phyloP scores from a whole-genome alignment of 2,329 filamentous ascomycete species.

The Aphanocladium album region DNA sequence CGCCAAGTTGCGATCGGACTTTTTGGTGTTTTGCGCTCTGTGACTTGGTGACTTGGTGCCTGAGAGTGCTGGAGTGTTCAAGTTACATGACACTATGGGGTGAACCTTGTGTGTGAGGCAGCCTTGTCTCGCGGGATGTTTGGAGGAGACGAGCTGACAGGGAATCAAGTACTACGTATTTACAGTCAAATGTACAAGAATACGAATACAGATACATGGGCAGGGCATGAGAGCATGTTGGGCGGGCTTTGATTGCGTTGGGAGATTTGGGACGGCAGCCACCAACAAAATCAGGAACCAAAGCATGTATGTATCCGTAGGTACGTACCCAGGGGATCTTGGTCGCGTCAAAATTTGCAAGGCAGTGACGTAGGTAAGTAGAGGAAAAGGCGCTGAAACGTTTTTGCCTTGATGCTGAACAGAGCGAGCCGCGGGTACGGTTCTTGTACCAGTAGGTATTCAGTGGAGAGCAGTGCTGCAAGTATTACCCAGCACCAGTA shows the following conservation, averaged over 20 bases:
- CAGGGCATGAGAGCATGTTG: constrained; percentile 2
- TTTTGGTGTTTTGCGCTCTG: background rate
- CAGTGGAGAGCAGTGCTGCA: too few species aligned
- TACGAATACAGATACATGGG: too few species aligned
- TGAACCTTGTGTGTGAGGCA: too few species aligned
- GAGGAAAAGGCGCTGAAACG: background rate
- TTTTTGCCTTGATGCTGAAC: background rate
- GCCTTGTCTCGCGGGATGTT: too few species aligned
- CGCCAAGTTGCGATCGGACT: background rate
- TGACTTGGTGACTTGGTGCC: too few species aligned
- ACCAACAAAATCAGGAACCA: constrained; percentile 1
- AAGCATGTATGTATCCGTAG: background rate
- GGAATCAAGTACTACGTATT: too few species aligned
- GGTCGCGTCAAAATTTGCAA: constrained; percentile 7
- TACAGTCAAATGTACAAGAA: too few species aligned
- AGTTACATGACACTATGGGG: too few species aligned
- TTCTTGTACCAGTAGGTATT: too few species aligned
- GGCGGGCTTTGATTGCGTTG: constrained; percentile 8
- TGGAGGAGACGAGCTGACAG: too few species aligned
- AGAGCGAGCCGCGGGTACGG: too few species aligned
- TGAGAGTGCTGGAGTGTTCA: too few species aligned
- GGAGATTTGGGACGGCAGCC: constrained; percentile 2
- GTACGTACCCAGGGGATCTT: background rate
- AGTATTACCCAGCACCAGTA: background rate
- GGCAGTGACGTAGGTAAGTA: background rate